Evolutionary conservation across 2,329 filamentous ascomycete genomes (phyloP), one percentile per base, ranked within the genome.

Genomic region (Byssoonygena ceratinophila): DNA sequence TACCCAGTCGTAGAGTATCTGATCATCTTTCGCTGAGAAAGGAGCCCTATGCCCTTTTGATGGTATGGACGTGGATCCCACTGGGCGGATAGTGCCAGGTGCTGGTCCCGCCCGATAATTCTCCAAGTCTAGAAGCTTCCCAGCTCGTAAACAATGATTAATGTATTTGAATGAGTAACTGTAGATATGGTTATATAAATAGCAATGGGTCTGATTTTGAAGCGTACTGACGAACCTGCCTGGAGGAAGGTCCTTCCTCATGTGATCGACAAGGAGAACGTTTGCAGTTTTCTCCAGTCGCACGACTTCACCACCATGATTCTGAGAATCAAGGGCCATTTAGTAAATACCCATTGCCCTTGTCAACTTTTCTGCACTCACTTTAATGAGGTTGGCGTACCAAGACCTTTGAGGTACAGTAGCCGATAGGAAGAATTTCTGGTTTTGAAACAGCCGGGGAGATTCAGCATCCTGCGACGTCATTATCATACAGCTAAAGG

Each of bases 101-200:
- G 66, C 64, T 9, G 74, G 71, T 6, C 76, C 76, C 43, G 73
- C 73, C 12, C 61, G 64, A 59, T 80, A 70, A 12, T 68, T 57
- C 49, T 75, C 69, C 1, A 75, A 66, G 54, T 77, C 67, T 50
- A 75, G 71, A 4, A 82, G 59, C 34, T 63, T 61, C 7, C 74
- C 74, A 12, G 73, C 65, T 16, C 66, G 63, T 49, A 83, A 65
- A 0, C 78, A 82, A 36, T 68, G 61, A 39, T 81, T 76, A 45
- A 84, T 71, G 61, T 76, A 83, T 53, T 68, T 72, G 61, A 78
- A 84, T 1, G 78, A 81, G 56, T 77, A 72, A 3, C 73, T 75
- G 41, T 43, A 50, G 23, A 39, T 14, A 40, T 11, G 12, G 23
- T 44, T 23, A 36, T 32, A 61, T 57, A 29, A 45, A 46, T 48